Evolutionary conservation across 2,329 filamentous ascomycete species (phyloP).

Genomic region (Fusarium globosum): DNA sequence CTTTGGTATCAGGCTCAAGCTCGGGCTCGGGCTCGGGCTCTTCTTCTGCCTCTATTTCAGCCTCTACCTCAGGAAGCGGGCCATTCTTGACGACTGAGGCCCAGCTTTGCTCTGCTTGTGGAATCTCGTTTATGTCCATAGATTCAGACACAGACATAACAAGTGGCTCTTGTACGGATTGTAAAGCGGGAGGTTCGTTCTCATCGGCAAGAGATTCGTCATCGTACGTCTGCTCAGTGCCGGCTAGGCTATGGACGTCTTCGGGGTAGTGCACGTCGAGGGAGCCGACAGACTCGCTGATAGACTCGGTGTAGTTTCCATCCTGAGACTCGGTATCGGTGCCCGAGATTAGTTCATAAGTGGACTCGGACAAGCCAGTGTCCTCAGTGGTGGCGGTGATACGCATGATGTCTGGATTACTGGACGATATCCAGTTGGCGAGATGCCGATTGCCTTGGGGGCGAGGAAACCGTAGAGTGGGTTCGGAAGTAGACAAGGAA

Average conservation of each 20-base stretch:
- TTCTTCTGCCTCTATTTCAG: conserved; percentile 18
- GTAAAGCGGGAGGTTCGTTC: conserved; percentile 32
- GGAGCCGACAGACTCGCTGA: conserved; percentile 62
- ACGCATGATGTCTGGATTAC: conserved; percentile 67
- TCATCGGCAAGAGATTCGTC: conserved; percentile 55
- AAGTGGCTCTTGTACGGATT: conserved; percentile 11
- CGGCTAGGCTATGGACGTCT: conserved; percentile 63
- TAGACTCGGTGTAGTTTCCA: conserved; percentile 59
- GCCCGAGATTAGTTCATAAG: conserved; percentile 66
- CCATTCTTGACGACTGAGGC: conserved; percentile 33
- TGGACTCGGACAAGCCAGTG: conserved; percentile 65
- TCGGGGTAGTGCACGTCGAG: conserved; percentile 61
- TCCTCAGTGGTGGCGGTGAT: conserved; percentile 57
- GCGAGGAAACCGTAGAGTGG: conserved; percentile 66
- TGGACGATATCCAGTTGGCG: conserved; percentile 69
- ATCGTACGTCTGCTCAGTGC: conserved; percentile 60
- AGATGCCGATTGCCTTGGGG: conserved; percentile 66
- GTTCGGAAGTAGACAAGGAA: conserved; percentile 56
- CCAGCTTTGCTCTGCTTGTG: conserved; percentile 24
- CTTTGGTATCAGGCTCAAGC: conserved; percentile 23
- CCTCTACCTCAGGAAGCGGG: conserved; percentile 22
- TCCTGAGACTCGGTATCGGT: conserved; percentile 66
- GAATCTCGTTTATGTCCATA: conserved; percentile 10
- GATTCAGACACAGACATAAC: conserved; percentile 23
- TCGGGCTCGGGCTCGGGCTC: conserved; percentile 10